These are phyloP conservation scores for Pestalotiopsis sp. DNA, from an alignment of 2,329 filamentous ascomycete species.

Conservation along the genomic window DNA sequence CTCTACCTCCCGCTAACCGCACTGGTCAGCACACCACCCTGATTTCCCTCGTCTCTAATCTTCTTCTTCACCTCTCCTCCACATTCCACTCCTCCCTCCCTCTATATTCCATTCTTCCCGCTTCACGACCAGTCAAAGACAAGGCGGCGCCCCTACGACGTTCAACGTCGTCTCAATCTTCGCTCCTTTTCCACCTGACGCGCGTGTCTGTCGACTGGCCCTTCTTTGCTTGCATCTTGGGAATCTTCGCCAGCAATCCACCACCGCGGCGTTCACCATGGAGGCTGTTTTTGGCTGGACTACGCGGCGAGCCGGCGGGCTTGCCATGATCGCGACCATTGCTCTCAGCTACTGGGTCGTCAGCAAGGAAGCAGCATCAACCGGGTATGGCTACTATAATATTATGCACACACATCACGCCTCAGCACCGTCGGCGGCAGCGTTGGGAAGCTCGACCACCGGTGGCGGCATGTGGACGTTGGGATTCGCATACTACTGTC, in stretches of 20 bases:
- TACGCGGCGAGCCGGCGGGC: slow-evolving; percentile 55
- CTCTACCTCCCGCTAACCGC: slow-evolving; percentile 14
- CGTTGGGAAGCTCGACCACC: slow-evolving; percentile 22
- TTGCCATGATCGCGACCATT: slow-evolving; percentile 55
- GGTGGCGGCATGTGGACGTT: slow-evolving; percentile 55
- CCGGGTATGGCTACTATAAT: slow-evolving; percentile 48
- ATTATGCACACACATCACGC: slow-evolving; percentile 38
- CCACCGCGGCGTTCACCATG: slow-evolving; percentile 40
- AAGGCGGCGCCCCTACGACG: slow-evolving; percentile 14
- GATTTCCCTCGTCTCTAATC: slow-evolving; percentile 17
- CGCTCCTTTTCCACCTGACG: slow-evolving; percentile 15
- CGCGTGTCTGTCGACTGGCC: slow-evolving; percentile 12
- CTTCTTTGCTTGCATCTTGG: slow-evolving; percentile 21
- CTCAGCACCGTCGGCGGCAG: background rate
- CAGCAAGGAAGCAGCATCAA: slow-evolving; percentile 48
- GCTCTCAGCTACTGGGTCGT: slow-evolving; percentile 59
- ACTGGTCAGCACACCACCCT: slow-evolving; percentile 17
- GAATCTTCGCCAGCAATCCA: slow-evolving; percentile 19
- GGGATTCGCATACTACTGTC: slow-evolving; percentile 66
- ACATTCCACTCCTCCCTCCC: slow-evolving; percentile 19
- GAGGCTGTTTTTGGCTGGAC: slow-evolving; percentile 55
- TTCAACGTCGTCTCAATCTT: slow-evolving; percentile 10
- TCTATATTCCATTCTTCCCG: slow-evolving; percentile 15
- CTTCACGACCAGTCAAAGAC: slow-evolving; percentile 14
- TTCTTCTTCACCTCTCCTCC: slow-evolving; percentile 17